Evolutionary conservation across 371 early-diverging fungal genomes (phyloP).

Genomic region (Saksenaea vasiformis): DNA sequence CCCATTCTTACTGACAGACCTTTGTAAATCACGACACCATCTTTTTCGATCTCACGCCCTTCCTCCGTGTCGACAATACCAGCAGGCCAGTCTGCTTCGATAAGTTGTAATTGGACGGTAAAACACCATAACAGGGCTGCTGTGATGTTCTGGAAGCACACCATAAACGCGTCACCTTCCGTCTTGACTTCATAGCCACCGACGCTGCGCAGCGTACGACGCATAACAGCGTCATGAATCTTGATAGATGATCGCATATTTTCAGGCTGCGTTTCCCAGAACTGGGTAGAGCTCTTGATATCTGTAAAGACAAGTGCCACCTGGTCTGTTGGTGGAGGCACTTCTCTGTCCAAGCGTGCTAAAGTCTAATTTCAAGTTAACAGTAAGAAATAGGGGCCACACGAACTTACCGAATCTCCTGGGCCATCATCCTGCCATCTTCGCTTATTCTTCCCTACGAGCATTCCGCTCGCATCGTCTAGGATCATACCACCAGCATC

Average conservation of each 20-base stretch:
- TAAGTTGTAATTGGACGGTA: constrained; percentile 82
- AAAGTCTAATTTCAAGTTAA: constrained; percentile 41
- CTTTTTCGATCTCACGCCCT: constrained; percentile 74
- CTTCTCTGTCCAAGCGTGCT: constrained; percentile 73
- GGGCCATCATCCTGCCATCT: constrained; percentile 56
- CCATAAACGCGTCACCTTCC: constrained; percentile 97
- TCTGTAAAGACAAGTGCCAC: constrained; percentile 95
- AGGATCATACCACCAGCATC: constrained; percentile 24
- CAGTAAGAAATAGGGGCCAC: background rate
- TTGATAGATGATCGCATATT: constrained; percentile 92
- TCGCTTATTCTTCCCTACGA: constrained; percentile 41
- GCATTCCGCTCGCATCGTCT: constrained; percentile 33
- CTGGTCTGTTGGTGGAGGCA: constrained; percentile 85
- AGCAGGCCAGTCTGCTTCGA: constrained; percentile 91
- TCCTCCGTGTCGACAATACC: constrained; percentile 83
- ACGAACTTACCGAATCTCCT: constrained; percentile 51
- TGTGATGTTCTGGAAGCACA: constrained; percentile 85
- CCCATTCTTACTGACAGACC: constrained; percentile 96
- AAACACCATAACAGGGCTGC: constrained; percentile 91
- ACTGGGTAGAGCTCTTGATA: constrained; percentile 90
- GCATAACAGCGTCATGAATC: constrained; percentile 87
- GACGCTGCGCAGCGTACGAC: constrained; percentile 76
- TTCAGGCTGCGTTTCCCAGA: constrained; percentile 90
- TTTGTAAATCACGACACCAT: constrained; percentile 68
- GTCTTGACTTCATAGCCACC: constrained; percentile 98